Percentiles rank a stretch among this genome's conserved stretches.
Evolutionary conservation across 352 stramenopile genomes (phyloP).

Genomic region (Globisporangium radiosum): DNA sequence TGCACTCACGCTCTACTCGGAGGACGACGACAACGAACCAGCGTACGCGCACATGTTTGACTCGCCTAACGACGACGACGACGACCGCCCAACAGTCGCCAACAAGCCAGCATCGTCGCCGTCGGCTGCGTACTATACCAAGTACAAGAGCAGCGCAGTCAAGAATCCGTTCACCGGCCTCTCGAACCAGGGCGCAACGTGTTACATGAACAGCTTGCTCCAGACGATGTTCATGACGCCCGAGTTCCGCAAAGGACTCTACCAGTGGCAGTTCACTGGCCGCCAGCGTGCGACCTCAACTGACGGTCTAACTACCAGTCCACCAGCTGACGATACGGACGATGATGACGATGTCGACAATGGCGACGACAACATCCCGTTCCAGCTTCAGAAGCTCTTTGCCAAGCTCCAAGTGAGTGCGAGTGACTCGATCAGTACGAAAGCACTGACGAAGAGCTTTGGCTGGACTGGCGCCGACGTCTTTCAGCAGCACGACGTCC

Average conservation of each 20-base stretch:
- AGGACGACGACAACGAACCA: slow-evolving; percentile 14
- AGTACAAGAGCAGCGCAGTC: not conserved
- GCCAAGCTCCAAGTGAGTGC: slow-evolving; percentile 82
- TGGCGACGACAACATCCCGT: slow-evolving; percentile 78
- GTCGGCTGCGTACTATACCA: slow-evolving; percentile 6
- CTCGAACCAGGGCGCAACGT: slow-evolving; percentile 89
- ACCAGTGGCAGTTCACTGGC: slow-evolving; percentile 42
- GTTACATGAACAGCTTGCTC: slow-evolving; percentile 92
- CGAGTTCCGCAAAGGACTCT: slow-evolving; percentile 80
- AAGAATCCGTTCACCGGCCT: slow-evolving; percentile 68
- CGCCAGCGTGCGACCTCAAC: slow-evolving; percentile 7
- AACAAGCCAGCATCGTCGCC: slow-evolving; percentile 13
- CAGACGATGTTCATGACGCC: slow-evolving; percentile 91
- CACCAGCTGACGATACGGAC: slow-evolving; percentile 17
- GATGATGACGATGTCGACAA: slow-evolving; percentile 34
- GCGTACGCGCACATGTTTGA: slow-evolving; percentile 54
- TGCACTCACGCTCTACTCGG: slow-evolving; percentile 39
- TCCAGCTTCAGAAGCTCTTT: slow-evolving; percentile 91
- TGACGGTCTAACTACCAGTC: not conserved
- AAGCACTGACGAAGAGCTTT: slow-evolving; percentile 89
- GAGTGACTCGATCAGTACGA: slow-evolving; percentile 66
- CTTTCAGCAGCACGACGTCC: slow-evolving; percentile 90
- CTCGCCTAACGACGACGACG: slow-evolving; percentile 20
- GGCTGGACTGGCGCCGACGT: slow-evolving; percentile 86
- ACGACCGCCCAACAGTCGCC: slow-evolving; percentile 3